Evolutionary conservation across 352 stramenopile species (phyloP).

Genomic region (Phytophthora pistaciae): DNA sequence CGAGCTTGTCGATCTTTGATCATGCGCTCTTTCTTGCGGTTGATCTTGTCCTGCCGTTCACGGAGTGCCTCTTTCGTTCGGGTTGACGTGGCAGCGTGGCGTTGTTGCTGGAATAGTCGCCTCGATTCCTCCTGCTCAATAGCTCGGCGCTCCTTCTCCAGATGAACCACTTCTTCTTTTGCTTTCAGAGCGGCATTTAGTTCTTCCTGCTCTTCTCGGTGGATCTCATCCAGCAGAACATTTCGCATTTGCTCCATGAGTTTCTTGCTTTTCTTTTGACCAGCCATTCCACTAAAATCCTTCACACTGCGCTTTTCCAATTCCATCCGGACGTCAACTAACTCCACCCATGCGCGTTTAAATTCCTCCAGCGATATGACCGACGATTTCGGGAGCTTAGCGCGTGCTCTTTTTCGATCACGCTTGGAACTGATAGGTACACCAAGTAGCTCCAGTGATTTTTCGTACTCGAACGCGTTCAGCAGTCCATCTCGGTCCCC

Average conservation of each 20-base stretch:
- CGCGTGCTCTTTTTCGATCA: slow-evolving; percentile 25
- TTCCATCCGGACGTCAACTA: slow-evolving; percentile 58
- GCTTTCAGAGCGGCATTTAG: slow-evolving; percentile 51
- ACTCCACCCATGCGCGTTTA: slow-evolving; percentile 58
- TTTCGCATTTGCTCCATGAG: slow-evolving; percentile 33
- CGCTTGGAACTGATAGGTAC: slow-evolving; percentile 27
- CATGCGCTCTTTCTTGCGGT: slow-evolving; percentile 60
- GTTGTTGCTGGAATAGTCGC: slow-evolving; percentile 55
- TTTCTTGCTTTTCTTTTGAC: slow-evolving; percentile 28
- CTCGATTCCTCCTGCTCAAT: slow-evolving; percentile 59
- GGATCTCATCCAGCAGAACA: slow-evolving; percentile 48
- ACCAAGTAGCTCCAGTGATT: slow-evolving; percentile 60
- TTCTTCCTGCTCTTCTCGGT: slow-evolving; percentile 59
- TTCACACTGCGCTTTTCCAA: slow-evolving; percentile 45
- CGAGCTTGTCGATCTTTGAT: slow-evolving; percentile 67
- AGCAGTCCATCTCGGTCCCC: slow-evolving; percentile 65
- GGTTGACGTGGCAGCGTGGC: slow-evolving; percentile 54
- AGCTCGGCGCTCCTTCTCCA: slow-evolving; percentile 57
- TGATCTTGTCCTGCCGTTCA: slow-evolving; percentile 73
- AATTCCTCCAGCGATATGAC: slow-evolving; percentile 64
- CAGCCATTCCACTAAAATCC: not conserved
- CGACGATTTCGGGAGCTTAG: slow-evolving; percentile 44
- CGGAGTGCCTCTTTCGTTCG: slow-evolving; percentile 69
- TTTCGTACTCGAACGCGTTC: slow-evolving; percentile 77
- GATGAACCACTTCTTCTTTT: slow-evolving; percentile 59